A percentile compares a stretch with the other conserved stretches of the same genome.
Conservation (phyloP, 306 rosid genomes). For the Comarum palustre region DNA sequence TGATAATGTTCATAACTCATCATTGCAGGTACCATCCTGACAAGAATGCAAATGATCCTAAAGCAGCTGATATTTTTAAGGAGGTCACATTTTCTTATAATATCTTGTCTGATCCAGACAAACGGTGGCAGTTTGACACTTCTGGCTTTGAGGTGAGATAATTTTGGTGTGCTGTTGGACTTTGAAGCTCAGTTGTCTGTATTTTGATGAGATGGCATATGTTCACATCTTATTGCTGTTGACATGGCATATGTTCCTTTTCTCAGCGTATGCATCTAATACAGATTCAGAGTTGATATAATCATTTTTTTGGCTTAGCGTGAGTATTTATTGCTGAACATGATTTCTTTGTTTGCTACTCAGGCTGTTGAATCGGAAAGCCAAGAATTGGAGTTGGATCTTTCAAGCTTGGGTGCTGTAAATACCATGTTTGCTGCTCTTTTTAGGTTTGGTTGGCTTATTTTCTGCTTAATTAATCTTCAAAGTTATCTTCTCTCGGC, state of each 20-base stretch:
- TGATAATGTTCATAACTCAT: slow-evolving; percentile 17
- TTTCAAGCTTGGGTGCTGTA: slow-evolving; percentile 94
- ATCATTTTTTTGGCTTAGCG: slow-evolving; percentile 4
- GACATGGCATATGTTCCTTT: background rate
- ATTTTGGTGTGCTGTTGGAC: slow-evolving; percentile 21
- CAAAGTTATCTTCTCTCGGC: background rate
- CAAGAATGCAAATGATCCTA: slow-evolving; percentile 96
- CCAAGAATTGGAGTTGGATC: slow-evolving; percentile 97
- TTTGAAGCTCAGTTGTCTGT: slow-evolving; percentile 19
- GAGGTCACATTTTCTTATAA: slow-evolving; percentile 92
- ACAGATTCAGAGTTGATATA: background rate
- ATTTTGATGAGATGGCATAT: slow-evolving; percentile 19
- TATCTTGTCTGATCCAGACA: slow-evolving; percentile 84
- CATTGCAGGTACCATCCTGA: slow-evolving; percentile 92
- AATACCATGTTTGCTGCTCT: slow-evolving; percentile 99
- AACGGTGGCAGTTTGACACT: slow-evolving; percentile 80
- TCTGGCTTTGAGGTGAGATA: slow-evolving; percentile 91
- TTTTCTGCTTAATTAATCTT: slow-evolving; percentile 4
- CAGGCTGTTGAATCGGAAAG: slow-evolving; percentile 91
- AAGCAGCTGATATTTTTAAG: slow-evolving; percentile 93
- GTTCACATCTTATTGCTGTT: background rate
- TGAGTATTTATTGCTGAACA: slow-evolving; percentile 12
- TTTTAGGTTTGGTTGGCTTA: slow-evolving; percentile 70
- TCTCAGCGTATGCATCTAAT: background rate
- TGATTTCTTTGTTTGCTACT: slow-evolving; percentile 27